Percentiles rank a stretch among this genome's conserved stretches.
phyloP scores from a whole-genome alignment of 371 early-diverging fungal genomes.

The Neoconidiobolus thromboides region DNA sequence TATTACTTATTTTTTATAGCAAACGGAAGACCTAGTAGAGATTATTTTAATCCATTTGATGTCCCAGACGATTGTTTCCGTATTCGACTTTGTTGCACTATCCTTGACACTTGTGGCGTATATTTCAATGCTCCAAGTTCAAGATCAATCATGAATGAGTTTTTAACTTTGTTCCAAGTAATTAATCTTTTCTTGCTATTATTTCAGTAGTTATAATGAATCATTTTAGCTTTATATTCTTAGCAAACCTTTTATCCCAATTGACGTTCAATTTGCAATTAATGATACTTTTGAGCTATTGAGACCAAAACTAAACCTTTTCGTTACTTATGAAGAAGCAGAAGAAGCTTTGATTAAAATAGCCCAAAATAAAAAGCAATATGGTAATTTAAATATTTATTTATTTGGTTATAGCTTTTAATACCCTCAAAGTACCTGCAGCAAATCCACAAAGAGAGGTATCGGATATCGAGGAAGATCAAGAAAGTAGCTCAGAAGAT shows the following conservation, averaged over 20 bases:
- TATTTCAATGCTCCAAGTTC: slow-evolving; percentile 52
- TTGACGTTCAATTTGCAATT: slow-evolving; percentile 78
- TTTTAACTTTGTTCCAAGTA: slow-evolving; percentile 57
- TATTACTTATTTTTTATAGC: slow-evolving; percentile 16
- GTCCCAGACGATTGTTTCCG: slow-evolving; percentile 84
- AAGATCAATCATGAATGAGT: slow-evolving; percentile 46
- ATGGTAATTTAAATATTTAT: too few relatives aligned
- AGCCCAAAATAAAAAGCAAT: not conserved
- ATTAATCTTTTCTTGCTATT: slow-evolving; percentile 7
- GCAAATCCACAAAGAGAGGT: not conserved
- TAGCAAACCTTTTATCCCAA: slow-evolving; percentile 58
- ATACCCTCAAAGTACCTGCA: too few relatives aligned
- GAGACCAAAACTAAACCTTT: slow-evolving; percentile 37
- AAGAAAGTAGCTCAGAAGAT: not conserved
- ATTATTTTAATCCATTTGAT: slow-evolving; percentile 47
- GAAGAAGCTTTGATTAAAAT: slow-evolving; percentile 20
- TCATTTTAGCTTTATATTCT: slow-evolving; percentile 53
- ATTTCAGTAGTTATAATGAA: slow-evolving; percentile 6
- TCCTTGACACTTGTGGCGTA: slow-evolving; percentile 77
- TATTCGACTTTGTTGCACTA: slow-evolving; percentile 63
- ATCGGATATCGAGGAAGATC: not conserved
- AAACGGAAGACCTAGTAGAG: slow-evolving; percentile 49
- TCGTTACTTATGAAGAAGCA: slow-evolving; percentile 59
- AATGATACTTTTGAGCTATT: slow-evolving; percentile 59
- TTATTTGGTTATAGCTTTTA: too few relatives aligned